phyloP scores from a whole-genome alignment of 1,139 yeast genomes.

The Saccharomyces hybrid region DNA sequence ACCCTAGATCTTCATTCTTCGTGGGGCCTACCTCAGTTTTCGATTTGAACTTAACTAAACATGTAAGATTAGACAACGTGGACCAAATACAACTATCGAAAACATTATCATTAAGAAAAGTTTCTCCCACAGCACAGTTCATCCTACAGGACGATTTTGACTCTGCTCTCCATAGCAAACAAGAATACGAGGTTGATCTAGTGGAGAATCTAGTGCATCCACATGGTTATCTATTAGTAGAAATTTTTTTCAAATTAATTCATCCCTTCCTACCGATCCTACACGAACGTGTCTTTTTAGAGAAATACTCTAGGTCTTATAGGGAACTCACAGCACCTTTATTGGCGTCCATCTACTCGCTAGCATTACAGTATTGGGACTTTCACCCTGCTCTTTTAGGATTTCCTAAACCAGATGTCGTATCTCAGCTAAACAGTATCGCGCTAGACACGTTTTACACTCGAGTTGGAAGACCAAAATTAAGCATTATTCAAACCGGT shows the following conservation, averaged over 20 bases:
- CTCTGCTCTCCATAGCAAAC: slow-evolving; percentile 51
- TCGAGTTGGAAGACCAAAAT: slow-evolving; percentile 62
- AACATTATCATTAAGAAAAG: slow-evolving; percentile 55
- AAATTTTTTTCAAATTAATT: slow-evolving; percentile 62
- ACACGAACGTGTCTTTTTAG: slow-evolving; percentile 68
- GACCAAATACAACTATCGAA: slow-evolving; percentile 38
- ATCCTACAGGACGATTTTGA: slow-evolving; percentile 65
- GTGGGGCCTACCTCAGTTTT: slow-evolving; percentile 69
- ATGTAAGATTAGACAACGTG: slow-evolving; percentile 45
- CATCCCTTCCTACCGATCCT: slow-evolving; percentile 74
- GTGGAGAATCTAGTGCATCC: slow-evolving; percentile 70
- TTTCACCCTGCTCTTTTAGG: slow-evolving; percentile 59
- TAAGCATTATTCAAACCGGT: slow-evolving; percentile 78
- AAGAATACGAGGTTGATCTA: slow-evolving; percentile 62
- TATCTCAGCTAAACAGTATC: slow-evolving; percentile 51
- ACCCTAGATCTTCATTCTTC: slow-evolving; percentile 68
- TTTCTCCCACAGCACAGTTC: slow-evolving; percentile 57
- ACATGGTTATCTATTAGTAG: slow-evolving; percentile 64
- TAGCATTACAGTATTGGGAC: slow-evolving; percentile 82
- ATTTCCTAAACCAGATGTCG: slow-evolving; percentile 56
- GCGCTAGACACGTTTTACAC: slow-evolving; percentile 48
- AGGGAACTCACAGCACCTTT: slow-evolving; percentile 72
- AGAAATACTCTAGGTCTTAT: slow-evolving; percentile 68
- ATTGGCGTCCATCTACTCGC: slow-evolving; percentile 64
- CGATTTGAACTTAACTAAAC: slow-evolving; percentile 50